These are phyloP conservation scores for Pythium rhizo-oryzae DNA, from an alignment of 352 stramenopile genomes.

Conservation along the genomic window DNA sequence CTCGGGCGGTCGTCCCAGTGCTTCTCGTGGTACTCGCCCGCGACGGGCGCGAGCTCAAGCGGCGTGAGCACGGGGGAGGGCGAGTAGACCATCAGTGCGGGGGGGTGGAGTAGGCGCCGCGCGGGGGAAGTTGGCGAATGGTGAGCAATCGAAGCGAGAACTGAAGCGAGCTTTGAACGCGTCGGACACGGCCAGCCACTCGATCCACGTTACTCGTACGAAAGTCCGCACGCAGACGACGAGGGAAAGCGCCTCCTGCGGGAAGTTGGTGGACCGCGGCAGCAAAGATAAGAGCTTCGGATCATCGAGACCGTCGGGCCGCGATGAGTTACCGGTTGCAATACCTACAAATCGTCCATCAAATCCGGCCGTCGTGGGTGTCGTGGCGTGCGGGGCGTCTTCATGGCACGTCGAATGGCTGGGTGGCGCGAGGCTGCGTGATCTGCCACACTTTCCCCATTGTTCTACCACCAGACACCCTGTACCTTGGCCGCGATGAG, in stretches of 20 bases:
- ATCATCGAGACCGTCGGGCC: neutral
- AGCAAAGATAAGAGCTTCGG: neutral
- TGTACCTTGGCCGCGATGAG: too few relatives aligned
- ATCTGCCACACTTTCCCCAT: neutral
- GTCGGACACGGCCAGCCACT: too few relatives aligned
- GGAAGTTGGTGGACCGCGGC: neutral
- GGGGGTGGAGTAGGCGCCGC: too few relatives aligned
- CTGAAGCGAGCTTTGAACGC: neutral
- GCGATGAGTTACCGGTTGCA: neutral
- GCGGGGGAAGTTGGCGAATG: too few relatives aligned
- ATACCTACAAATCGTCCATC: constrained; percentile 1
- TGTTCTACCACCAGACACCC: too few relatives aligned
- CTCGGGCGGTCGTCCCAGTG: constrained; percentile 19
- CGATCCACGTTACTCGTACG: neutral
- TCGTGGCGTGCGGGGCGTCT: too few relatives aligned
- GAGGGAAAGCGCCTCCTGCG: neutral
- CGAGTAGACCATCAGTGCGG: neutral
- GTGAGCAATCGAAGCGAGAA: neutral
- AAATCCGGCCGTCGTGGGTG: neutral
- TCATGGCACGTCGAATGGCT: too few relatives aligned
- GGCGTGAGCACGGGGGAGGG: constrained; percentile 9
- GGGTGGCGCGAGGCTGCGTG: neutral
- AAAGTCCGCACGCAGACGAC: neutral
- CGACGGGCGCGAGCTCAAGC: neutral
- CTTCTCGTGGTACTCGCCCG: constrained; percentile 11